Conservation (phyloP, 768 basidiomycete genomes). For the Dioszegia hungarica region DNA sequence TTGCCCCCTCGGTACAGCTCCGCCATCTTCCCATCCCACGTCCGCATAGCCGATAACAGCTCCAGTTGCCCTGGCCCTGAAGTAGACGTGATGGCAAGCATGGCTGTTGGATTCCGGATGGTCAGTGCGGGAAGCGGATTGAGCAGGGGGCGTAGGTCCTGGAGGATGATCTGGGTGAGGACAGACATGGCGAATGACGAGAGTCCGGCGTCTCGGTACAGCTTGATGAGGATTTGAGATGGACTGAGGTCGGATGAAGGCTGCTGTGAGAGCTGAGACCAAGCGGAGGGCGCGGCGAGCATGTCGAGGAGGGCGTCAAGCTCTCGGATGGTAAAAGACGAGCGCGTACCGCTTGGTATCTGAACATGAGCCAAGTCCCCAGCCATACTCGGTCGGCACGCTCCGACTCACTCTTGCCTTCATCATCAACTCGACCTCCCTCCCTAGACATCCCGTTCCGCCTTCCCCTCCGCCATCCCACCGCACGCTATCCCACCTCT, state of each 20-base stretch:
- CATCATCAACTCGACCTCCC: conserved; percentile 57
- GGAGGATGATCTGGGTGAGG: conserved; percentile 80
- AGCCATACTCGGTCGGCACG: background rate
- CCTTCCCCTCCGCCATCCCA: conserved; percentile 46
- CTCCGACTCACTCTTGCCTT: conserved; percentile 50
- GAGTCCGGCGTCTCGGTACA: conserved; percentile 57
- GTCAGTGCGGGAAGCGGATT: conserved; percentile 58
- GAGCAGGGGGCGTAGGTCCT: conserved; percentile 74
- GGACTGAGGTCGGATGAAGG: too few relatives aligned
- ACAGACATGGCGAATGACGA: conserved; percentile 63
- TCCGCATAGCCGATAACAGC: conserved; percentile 62
- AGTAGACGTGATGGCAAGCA: conserved; percentile 59
- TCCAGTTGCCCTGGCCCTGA: conserved; percentile 57
- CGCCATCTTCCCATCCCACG: conserved; percentile 66
- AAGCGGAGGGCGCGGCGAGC: conserved; percentile 64
- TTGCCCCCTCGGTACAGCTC: conserved; percentile 55
- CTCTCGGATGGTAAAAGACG: conserved; percentile 52
- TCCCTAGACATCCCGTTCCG: conserved; percentile 65
- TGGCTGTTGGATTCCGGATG: conserved; percentile 51
- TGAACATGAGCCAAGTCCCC: background rate
- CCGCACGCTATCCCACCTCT: conserved; percentile 44
- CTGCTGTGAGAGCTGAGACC: conserved; percentile 52
- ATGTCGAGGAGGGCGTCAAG: conserved; percentile 68
- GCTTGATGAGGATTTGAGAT: conserved; percentile 53
- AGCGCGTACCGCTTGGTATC: conserved; percentile 5